Evolutionary conservation across 805 yeast species (phyloP), one percentile per base, ranked within the genome.

Genomic region (Saccharomyces eubayanus): DNA sequence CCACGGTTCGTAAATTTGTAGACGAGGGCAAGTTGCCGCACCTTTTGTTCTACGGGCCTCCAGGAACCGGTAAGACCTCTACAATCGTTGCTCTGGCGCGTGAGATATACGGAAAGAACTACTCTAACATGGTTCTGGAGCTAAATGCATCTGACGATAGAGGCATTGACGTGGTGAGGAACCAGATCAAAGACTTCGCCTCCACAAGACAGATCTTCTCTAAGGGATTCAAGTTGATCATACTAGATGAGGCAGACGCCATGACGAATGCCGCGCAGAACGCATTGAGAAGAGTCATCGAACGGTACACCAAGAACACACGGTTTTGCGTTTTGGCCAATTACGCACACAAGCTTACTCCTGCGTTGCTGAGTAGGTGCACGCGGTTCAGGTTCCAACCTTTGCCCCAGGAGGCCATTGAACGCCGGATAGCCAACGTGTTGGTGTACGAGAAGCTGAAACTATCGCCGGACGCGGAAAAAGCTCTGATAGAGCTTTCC

Each of bases 91-190:
- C 97, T 1, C 72, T 91, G 54, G 96, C 97, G 1, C 76, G 82
- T 54, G 96, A 90, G 64, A 80, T 91, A 8, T 91, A 86, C 66
- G 99, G 99, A 2, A 80, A 82, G 58, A 77, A 79, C 57, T 88
- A 87, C 67, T 81, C 78, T 62, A 87, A 89, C 65, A 90, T 91
- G 91, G 97, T 94, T 1, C 73, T 94, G 53, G 99, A 94, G 67
- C 77, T 94, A 69, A 94, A 94, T 71, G 99, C 99, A 3, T 85
- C 95, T 3, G 99, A 94, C 70, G 99, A 94, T 69, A 81, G 99
- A 72, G 99, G 99, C 59, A 94, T 94, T 60, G 96, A 89, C 62
- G 97, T 94, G 47, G 98, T 94, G n/a, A 80, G 99, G 59, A 94
- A 94, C 64, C 97, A 90, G 71, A 90, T 94, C 74, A 94, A 94